These are phyloP conservation scores for Phaffomyces thermotolerans DNA, from an alignment of 805 yeast species.

Conservation along the genomic window DNA sequence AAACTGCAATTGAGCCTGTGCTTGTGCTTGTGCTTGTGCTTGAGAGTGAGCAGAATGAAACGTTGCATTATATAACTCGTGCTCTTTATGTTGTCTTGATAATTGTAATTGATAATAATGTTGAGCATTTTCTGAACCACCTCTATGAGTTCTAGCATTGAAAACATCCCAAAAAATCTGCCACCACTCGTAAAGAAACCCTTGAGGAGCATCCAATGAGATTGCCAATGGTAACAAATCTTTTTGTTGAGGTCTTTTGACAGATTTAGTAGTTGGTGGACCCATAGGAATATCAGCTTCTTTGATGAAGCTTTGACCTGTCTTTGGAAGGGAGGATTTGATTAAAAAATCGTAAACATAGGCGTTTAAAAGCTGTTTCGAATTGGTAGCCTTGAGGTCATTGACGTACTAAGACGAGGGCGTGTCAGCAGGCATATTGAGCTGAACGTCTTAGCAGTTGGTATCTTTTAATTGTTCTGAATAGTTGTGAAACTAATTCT, in stretches of 20 bases:
- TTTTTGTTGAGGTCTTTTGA: constrained; percentile 23
- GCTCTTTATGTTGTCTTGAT: constrained; percentile 53
- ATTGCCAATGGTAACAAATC: constrained; percentile 45
- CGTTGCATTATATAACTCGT: constrained; percentile 38
- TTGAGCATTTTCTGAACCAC: constrained; percentile 55
- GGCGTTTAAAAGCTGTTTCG: constrained; percentile 61
- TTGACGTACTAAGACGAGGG: constrained; percentile 15
- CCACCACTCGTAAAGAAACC: constrained; percentile 94
- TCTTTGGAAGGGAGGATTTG: constrained; percentile 61
- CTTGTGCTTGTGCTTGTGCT: constrained; percentile 26
- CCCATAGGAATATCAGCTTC: constrained; percentile 59
- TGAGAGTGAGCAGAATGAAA: constrained; percentile 39
- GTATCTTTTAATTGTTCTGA: too few relatives aligned
- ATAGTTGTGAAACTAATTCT: not conserved
- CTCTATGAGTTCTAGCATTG: constrained; percentile 68
- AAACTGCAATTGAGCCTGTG: constrained; percentile 12
- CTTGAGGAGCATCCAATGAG: constrained; percentile 77
- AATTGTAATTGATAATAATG: constrained; percentile 64
- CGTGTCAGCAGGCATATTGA: constrained; percentile 8
- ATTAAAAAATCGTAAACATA: constrained; percentile 80
- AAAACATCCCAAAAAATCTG: constrained; percentile 91
- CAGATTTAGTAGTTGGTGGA: constrained; percentile 12
- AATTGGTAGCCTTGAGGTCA: constrained; percentile 21
- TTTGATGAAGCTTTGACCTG: constrained; percentile 66
- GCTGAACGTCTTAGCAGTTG: too few relatives aligned